phyloP scores from a whole-genome alignment of 2,329 filamentous ascomycete species.

The Phaeophleospora eucalypticola region DNA sequence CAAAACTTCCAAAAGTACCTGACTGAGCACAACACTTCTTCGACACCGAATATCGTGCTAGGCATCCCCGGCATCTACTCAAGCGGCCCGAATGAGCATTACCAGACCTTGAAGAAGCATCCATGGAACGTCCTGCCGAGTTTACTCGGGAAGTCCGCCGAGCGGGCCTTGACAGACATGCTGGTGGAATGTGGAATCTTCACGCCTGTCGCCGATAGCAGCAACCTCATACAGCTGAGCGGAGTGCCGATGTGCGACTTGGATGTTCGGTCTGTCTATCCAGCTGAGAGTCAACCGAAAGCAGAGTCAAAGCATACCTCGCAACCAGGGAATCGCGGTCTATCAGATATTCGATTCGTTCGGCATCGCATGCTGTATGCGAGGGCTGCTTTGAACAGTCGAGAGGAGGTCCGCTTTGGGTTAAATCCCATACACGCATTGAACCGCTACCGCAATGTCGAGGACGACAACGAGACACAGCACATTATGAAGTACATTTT shows the following conservation, averaged over 20 bases:
- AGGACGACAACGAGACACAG: constrained; percentile 53
- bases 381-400: constrained; percentile 65
- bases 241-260: constrained; percentile 60
- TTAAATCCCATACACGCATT: constrained; percentile 79
- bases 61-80: constrained; percentile 64
- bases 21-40: constrained; percentile 26
- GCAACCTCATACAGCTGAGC: constrained; percentile 73
- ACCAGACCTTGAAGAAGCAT: constrained; percentile 60
- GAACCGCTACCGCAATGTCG: constrained; percentile 59
- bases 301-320: too few species aligned
- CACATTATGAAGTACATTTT: constrained; percentile 91
- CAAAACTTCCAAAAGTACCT: constrained; percentile 67
- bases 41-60: constrained; percentile 34
- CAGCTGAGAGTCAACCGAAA: neutral
- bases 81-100: constrained; percentile 65
- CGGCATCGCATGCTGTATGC: constrained; percentile 85
- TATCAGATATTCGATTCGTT: constrained; percentile 61
- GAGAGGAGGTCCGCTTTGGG: constrained; percentile 67
- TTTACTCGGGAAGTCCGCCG: constrained; percentile 70
- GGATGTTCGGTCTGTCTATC: constrained; percentile 7
- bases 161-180: constrained; percentile 72
- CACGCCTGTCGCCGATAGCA: constrained; percentile 54
- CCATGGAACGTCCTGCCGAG: constrained; percentile 74
- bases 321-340: constrained; percentile 9
- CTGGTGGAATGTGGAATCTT: constrained; percentile 78